Base-by-base conservation (phyloP, 2,329 filamentous ascomycete species). In the Hawksworthiomyces lignivorus region DNA sequence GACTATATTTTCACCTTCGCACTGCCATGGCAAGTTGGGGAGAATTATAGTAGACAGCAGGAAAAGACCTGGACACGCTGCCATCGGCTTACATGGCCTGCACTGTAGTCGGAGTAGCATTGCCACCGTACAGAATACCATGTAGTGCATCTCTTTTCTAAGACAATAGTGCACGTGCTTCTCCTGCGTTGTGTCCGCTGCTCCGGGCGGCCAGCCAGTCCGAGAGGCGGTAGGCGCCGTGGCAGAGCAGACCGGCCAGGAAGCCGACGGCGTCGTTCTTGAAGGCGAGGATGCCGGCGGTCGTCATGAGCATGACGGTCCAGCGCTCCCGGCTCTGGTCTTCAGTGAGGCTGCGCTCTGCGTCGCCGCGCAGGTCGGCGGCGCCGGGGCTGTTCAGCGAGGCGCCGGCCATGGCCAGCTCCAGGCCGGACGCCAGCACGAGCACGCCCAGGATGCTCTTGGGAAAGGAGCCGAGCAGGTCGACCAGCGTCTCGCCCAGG, bases 201-300 rank as follows among this genome's bases (percentile, higher is more conserved):
- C n/a, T n/a, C n/a, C n/a, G n/a, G n/a, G 34, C 50, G 52, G 38
- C 53, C 51, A 33, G 61, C 56, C 32, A 64, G 39, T 65, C 62
- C 2, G 57, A 52, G 46, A 73, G 24, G 50, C 62, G 60, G 52
- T 88, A 84, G 0, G 78, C 76, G 63, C 74, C 82, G 61, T 90
- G 79, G 58, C 87, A 94, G 4, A 85, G 58, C 70, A 94, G 75
- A 0, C 90, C 90, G 0, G 83, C 86, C 12, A 84, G 46, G 54
- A 96, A 95, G 0, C 90, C 90, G 6, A 95, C 75, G 0, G 82
- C 88, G 62, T 94, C 89, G 56, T 96, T 97, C 59, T 80, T 84
- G 54, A 94, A 95, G 0, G 87, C 87, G 37, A 97, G 62, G 41
- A 94, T 73, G 3, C 83, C 75, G 0, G 85, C 88, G 8, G 87